phyloP scores from a whole-genome alignment of 23 red algal genomes.

The Agarophyton chilense region DNA sequence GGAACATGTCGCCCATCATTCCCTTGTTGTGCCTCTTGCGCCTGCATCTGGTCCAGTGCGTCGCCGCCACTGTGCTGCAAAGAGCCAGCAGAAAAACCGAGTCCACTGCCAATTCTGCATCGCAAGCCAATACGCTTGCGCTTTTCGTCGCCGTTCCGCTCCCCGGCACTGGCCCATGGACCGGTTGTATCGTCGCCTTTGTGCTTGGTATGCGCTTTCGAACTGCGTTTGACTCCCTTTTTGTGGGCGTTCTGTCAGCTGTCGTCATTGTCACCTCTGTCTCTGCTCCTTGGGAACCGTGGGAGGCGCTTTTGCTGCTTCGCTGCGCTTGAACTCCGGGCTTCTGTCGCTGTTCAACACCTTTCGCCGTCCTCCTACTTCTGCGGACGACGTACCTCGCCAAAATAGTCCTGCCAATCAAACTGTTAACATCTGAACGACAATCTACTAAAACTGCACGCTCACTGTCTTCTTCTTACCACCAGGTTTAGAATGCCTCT shows the following conservation, averaged over 20 bases:
- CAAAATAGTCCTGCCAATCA: too few species aligned
- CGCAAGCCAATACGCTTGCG: conserved; percentile 63
- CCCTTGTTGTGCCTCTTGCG: conserved; percentile 67
- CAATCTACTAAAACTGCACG: too few species aligned
- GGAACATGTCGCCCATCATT: conserved; percentile 84
- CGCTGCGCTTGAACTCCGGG: neutral
- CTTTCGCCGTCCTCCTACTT: too few species aligned
- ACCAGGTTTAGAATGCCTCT: too few species aligned
- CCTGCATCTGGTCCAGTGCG: conserved; percentile 45
- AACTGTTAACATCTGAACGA: too few species aligned
- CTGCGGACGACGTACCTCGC: too few species aligned
- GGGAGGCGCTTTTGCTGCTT: conserved; percentile 52
- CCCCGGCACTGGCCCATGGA: conserved; percentile 96
- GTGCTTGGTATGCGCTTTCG: conserved; percentile 76
- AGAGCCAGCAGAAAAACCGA: conserved; percentile 64
- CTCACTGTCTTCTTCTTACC: too few species aligned
- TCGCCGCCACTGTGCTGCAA: conserved; percentile 46
- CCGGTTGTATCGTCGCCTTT: conserved; percentile 81
- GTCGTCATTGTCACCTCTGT: conserved; percentile 75
- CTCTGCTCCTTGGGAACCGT: conserved; percentile 65
- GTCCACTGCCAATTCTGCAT: conserved; percentile 12
- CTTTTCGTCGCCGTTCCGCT: conserved; percentile 95
- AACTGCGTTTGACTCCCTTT: conserved; percentile 54
- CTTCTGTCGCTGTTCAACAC: conserved; percentile 14
- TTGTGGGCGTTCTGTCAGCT: conserved; percentile 76